Conservation (phyloP, 768 basidiomycete genomes). For the Psilocybe cubensis region DNA sequence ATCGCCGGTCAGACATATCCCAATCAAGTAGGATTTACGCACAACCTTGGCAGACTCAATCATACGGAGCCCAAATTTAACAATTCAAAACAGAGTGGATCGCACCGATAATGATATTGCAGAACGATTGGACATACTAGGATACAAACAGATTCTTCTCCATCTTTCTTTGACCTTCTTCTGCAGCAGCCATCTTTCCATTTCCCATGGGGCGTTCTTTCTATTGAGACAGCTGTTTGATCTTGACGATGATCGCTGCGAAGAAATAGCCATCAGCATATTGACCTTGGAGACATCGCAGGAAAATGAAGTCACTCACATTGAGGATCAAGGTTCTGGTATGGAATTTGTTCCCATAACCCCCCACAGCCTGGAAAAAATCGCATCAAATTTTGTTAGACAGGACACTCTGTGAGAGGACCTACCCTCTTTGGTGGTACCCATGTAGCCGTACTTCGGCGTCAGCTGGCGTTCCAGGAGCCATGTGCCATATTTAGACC, state of each 20-base stretch:
- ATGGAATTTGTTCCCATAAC: conserved; percentile 82
- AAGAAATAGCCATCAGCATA: conserved; percentile 22
- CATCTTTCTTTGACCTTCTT: conserved; percentile 8
- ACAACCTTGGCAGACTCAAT: not conserved
- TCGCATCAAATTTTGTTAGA: conserved; percentile 12
- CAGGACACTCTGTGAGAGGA: conserved; percentile 1
- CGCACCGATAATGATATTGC: conserved; percentile 12
- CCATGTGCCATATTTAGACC: conserved; percentile 87
- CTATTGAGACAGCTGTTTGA: conserved; percentile 49
- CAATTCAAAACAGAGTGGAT: not conserved
- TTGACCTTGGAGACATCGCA: not conserved
- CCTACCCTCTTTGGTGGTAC: conserved; percentile 71
- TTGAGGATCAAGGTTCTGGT: conserved; percentile 80
- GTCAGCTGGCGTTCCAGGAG: conserved; percentile 80
- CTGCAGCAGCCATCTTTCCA: not conserved
- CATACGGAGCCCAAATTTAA: not conserved
- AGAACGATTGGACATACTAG: conserved; percentile 16
- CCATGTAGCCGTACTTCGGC: conserved; percentile 83
- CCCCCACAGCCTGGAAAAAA: conserved; percentile 55
- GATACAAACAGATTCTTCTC: conserved; percentile 9
- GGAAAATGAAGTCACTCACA: conserved; percentile 45
- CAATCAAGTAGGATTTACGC: conserved; percentile 18
- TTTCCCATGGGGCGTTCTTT: conserved; percentile 1
- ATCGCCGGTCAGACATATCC: conserved; percentile 8
- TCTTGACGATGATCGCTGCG: conserved; percentile 53